Percentiles rank a stretch among this genome's conserved stretches.
These are phyloP conservation scores for Tulasnella calospora DNA, from an alignment of 768 basidiomycete species.

Conservation along the genomic window DNA sequence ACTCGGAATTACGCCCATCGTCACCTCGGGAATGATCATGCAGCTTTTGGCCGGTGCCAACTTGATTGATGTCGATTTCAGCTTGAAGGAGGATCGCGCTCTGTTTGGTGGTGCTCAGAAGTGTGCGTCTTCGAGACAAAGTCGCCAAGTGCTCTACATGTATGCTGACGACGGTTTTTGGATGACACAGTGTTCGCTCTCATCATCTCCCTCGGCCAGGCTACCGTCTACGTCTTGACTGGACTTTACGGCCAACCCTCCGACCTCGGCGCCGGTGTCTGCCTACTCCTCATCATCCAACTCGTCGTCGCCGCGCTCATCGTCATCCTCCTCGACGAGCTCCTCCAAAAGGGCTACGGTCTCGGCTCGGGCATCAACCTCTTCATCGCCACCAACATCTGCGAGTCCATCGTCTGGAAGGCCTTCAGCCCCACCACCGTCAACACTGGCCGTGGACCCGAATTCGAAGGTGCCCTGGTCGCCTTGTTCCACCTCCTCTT, in stretches of 20 bases:
- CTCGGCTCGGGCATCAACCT: slow-evolving; percentile 97
- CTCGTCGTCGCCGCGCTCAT: slow-evolving; percentile 90
- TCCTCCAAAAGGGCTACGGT: slow-evolving; percentile 98
- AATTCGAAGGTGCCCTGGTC: slow-evolving; percentile 96
- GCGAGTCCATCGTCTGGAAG: slow-evolving; percentile 99
- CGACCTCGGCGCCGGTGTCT: slow-evolving; percentile 94
- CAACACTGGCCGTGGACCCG: slow-evolving; percentile 96
- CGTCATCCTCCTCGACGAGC: slow-evolving; percentile 87
- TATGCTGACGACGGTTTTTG: background rate
- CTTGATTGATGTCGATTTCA: slow-evolving; percentile 95
- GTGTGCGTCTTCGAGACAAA: slow-evolving; percentile 49
- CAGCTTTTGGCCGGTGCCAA: slow-evolving; percentile 97
- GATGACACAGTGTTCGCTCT: slow-evolving; percentile 78
- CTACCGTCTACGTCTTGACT: slow-evolving; percentile 93
- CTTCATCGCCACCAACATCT: slow-evolving; percentile 99
- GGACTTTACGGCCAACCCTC: slow-evolving; percentile 93
- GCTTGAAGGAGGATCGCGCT: slow-evolving; percentile 93
- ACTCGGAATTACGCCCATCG: slow-evolving; percentile 94
- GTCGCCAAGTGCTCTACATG: background rate
- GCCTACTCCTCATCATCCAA: slow-evolving; percentile 93
- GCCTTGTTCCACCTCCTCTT: slow-evolving; percentile 96
- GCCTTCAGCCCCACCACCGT: slow-evolving; percentile 97
- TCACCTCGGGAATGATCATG: slow-evolving; percentile 99
- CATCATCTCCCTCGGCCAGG: slow-evolving; percentile 92
- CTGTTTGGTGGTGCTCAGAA: slow-evolving; percentile 96